A percentile compares a stretch with the other conserved stretches of the same genome.
Evolutionary conservation across 2,329 filamentous ascomycete species (phyloP).

Genomic region (Cadophora sp.): DNA sequence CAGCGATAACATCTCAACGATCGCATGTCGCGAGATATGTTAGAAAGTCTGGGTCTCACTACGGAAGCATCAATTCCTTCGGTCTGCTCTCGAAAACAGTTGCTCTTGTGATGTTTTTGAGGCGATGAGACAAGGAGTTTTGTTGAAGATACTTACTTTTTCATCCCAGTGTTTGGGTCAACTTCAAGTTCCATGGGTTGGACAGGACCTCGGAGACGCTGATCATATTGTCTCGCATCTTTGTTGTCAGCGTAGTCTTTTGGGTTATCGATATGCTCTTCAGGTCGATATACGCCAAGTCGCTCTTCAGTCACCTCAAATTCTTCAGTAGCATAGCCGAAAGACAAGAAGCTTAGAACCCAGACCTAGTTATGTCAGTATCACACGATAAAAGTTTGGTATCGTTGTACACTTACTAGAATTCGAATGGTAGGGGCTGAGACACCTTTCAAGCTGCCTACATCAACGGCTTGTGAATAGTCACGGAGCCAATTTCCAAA

Average conservation of each 20-base stretch:
- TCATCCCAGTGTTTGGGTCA: conserved; percentile 87
- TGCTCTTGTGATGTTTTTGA: not conserved
- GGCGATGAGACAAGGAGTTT: not conserved
- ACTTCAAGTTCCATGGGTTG: conserved; percentile 74
- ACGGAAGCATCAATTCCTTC: not conserved
- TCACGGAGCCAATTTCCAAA: conserved; percentile 88
- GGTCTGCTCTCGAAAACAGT: not conserved
- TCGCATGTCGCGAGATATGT: not conserved
- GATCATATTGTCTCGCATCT: conserved; percentile 84
- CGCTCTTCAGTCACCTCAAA: conserved; percentile 85
- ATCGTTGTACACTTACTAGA: conserved; percentile 53
- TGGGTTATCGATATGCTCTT: conserved; percentile 78
- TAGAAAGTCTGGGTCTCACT: not conserved
- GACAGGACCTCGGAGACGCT: conserved; percentile 82
- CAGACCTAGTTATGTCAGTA: conserved; percentile 59
- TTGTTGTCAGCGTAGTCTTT: conserved; percentile 84
- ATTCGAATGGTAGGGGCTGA: conserved; percentile 81
- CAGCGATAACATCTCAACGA: not conserved
- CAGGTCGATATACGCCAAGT: conserved; percentile 80
- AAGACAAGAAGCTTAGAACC: conserved; percentile 81
- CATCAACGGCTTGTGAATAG: conserved; percentile 84
- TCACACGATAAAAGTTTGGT: not conserved
- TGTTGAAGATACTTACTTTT: conserved; percentile 60
- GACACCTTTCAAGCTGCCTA: conserved; percentile 79
- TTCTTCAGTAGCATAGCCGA: conserved; percentile 85